Conservation (phyloP, 805 yeast genomes). For the Pichia paraexigua region DNA sequence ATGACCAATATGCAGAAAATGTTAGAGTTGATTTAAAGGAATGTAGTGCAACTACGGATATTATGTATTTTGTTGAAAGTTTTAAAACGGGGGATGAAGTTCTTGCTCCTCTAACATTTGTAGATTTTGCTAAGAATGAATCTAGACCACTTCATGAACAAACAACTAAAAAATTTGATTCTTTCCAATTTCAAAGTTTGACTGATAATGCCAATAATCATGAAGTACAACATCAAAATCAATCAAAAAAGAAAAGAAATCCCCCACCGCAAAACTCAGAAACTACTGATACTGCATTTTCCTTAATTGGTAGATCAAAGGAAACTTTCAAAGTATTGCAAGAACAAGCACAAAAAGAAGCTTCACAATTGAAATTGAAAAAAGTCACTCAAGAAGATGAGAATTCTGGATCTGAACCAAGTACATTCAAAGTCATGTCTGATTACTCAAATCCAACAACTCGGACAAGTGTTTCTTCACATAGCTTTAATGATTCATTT, state of each 20-base stretch:
- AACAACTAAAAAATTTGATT: constrained; percentile 7
- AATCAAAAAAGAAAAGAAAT: constrained; percentile 10
- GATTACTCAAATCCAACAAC: constrained; percentile 27
- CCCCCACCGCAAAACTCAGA: constrained; percentile 26
- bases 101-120: constrained; percentile 50
- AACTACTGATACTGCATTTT: constrained; percentile 20
- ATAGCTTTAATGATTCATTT: constrained; percentile 1
- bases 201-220: constrained; percentile 1
- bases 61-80: constrained; percentile 42
- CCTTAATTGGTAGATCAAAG: constrained; percentile 21
- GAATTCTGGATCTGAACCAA: constrained; percentile 19
- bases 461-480: constrained; percentile 21
- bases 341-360: constrained; percentile 21
- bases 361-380: constrained; percentile 9
- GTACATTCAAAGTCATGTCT: constrained; percentile 24
- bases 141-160: constrained; percentile 3
- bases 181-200: constrained; percentile 16
- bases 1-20: constrained; percentile 68
- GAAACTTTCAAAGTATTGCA: constrained; percentile 26
- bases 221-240: background rate
- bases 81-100: constrained; percentile 62
- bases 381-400: background rate
- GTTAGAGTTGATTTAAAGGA: constrained; percentile 61
- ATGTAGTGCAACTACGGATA: constrained; percentile 55
- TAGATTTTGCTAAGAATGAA: constrained; percentile 43